Percentiles rank a stretch among this genome's conserved stretches.
phyloP scores from a whole-genome alignment of 2,329 filamentous ascomycete genomes.

The Ophiocordyceps sinensis region DNA sequence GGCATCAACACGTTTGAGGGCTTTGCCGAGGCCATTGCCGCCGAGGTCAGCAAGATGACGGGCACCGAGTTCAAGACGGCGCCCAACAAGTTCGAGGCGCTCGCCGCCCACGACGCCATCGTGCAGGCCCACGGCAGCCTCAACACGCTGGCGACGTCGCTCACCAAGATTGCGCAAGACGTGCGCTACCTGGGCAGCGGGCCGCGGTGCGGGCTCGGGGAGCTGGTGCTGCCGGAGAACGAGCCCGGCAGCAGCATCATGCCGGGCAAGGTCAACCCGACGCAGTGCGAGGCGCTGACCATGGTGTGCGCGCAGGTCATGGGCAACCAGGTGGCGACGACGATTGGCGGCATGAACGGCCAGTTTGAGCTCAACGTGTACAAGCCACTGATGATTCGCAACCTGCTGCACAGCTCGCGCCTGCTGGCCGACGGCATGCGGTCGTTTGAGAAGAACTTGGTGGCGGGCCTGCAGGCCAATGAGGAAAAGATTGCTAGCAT shows the following conservation, averaged over 20 bases:
- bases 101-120: constrained; percentile 90
- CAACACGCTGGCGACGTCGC: constrained; percentile 80
- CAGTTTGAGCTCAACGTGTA: constrained; percentile 99
- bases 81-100: constrained; percentile 96
- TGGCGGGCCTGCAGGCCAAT: constrained; percentile 78
- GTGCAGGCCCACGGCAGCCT: constrained; percentile 88
- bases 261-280: constrained; percentile 99
- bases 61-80: constrained; percentile 89
- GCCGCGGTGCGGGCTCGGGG: constrained; percentile 87
- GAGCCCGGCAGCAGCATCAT: constrained; percentile 97
- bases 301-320: constrained; percentile 98
- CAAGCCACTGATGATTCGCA: constrained; percentile 92
- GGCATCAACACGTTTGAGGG: constrained; percentile 96
- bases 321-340: constrained; percentile 88
- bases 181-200: constrained; percentile 94
- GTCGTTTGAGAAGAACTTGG: constrained; percentile 88
- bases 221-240: constrained; percentile 90
- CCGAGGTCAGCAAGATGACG: constrained; percentile 83
- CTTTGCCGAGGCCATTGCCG: constrained; percentile 85
- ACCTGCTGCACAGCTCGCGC: constrained; percentile 82
- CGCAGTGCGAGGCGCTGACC: constrained; percentile 92
- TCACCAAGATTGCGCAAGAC: constrained; percentile 97
- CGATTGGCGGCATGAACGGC: constrained; percentile 90
- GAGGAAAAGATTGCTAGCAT: constrained; percentile 82
- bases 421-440: constrained; percentile 85